Conservation (phyloP, 108 stramenopile genomes). For the Skeletonema potamos region DNA sequence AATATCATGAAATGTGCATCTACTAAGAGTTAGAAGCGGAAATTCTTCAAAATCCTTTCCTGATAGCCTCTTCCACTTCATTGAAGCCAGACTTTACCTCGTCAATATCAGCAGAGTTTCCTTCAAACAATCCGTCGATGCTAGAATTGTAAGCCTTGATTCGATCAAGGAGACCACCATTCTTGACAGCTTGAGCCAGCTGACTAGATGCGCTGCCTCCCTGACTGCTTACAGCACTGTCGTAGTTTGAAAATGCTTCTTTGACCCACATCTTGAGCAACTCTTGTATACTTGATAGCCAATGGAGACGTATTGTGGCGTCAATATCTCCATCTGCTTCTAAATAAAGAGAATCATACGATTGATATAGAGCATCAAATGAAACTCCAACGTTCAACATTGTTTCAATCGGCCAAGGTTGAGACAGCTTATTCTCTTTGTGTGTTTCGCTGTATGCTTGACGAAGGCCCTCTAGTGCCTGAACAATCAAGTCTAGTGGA, state of each 20-base stretch:
- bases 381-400: conserved; percentile 68
- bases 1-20: background rate
- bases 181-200: conserved; percentile 45
- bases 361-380: conserved; percentile 45
- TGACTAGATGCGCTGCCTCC: conserved; percentile 29
- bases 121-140: conserved; percentile 34
- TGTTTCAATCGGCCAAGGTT: conserved; percentile 64
- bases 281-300: conserved; percentile 43
- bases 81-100: conserved; percentile 21
- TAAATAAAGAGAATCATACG: conserved; percentile 39
- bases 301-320: conserved; percentile 25
- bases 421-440: conserved; percentile 10
- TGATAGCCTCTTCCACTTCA: conserved; percentile 38
- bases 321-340: conserved; percentile 3
- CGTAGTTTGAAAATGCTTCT: conserved; percentile 24
- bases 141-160: conserved; percentile 46
- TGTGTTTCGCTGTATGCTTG: conserved; percentile 30
- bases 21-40: conserved; percentile 3
- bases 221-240: conserved; percentile 7
- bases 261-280: conserved; percentile 55
- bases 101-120: conserved; percentile 14
- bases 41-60: conserved; percentile 5
- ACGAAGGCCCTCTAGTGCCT: conserved; percentile 68
- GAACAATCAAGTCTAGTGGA: conserved; percentile 63
- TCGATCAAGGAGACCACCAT: conserved; percentile 34